A percentile compares a stretch with the other conserved stretches of the same genome.
Conservation (phyloP, 2,329 filamentous ascomycete species). For the Aspergillus pseudoglaucus region DNA sequence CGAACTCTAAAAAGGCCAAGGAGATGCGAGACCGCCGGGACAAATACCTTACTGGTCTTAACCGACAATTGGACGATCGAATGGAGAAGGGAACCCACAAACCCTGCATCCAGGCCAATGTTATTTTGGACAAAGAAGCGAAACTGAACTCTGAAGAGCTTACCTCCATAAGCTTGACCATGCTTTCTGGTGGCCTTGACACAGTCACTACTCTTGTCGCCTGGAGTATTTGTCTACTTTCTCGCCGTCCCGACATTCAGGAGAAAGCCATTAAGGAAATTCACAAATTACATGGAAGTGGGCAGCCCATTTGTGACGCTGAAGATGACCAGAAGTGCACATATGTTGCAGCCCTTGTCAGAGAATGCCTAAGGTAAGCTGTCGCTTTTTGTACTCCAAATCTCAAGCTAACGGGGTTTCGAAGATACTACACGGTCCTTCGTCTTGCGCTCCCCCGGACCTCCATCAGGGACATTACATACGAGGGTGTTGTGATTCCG, state of each 20-base stretch:
- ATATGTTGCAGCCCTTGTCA: slow-evolving; percentile 58
- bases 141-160: slow-evolving; percentile 58
- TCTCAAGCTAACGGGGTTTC: slow-evolving; percentile 3
- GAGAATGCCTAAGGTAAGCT: slow-evolving; percentile 51
- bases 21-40: slow-evolving; percentile 57
- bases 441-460: slow-evolving; percentile 56
- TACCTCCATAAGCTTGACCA: slow-evolving; percentile 60
- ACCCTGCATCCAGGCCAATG: slow-evolving; percentile 62
- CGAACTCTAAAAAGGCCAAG: slow-evolving; percentile 51
- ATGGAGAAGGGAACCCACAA: slow-evolving; percentile 56
- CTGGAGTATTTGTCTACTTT: slow-evolving; percentile 58
- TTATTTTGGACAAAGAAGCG: slow-evolving; percentile 58
- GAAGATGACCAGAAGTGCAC: slow-evolving; percentile 58
- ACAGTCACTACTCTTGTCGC: slow-evolving; percentile 61
- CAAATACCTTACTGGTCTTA: slow-evolving; percentile 53
- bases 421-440: slow-evolving; percentile 56
- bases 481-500: slow-evolving; percentile 53
- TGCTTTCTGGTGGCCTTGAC: slow-evolving; percentile 62
- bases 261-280: slow-evolving; percentile 55
- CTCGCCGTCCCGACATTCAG: slow-evolving; percentile 56
- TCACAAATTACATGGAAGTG: slow-evolving; percentile 45
- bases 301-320: slow-evolving; percentile 53
- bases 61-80: slow-evolving; percentile 52
- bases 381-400: background rate
- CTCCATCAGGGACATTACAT: slow-evolving; percentile 54